Conservation (phyloP, 495 filamentous ascomycete species). For the Schizothecium vesticola region DNA sequence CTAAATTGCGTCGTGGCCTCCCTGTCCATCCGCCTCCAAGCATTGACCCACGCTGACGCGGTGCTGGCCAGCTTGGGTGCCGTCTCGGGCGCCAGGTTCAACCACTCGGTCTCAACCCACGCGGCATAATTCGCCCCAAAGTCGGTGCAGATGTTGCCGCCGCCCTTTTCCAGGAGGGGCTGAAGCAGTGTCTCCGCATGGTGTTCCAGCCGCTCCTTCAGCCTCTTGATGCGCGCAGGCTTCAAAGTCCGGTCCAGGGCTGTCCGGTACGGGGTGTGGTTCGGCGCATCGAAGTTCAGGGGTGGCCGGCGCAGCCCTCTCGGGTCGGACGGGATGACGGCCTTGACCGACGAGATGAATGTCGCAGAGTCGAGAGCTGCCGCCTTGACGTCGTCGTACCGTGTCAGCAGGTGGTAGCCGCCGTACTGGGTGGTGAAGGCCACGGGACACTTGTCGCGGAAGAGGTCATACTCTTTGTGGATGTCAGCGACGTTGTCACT, state of each 20-base stretch:
- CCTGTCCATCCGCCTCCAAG: slow-evolving; percentile 11
- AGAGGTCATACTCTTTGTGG: slow-evolving; percentile 10
- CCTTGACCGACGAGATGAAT: slow-evolving; percentile 10
- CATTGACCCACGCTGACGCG: slow-evolving; percentile 11
- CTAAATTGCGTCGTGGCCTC: slow-evolving; percentile 2
- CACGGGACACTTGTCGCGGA: slow-evolving; percentile 10
- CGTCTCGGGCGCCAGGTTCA: slow-evolving; percentile 11
- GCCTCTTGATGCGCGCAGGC: slow-evolving; percentile 6
- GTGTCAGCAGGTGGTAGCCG: slow-evolving; percentile 14
- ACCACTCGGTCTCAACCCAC: slow-evolving; percentile 13
- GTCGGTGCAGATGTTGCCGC: slow-evolving; percentile 12
- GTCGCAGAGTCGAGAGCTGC: slow-evolving; percentile 11
- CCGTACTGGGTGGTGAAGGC: slow-evolving; percentile 9
- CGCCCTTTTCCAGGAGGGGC: slow-evolving; percentile 1
- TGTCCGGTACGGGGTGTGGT: slow-evolving; percentile 10
- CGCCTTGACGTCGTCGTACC: slow-evolving; percentile 12
- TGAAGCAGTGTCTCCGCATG: slow-evolving; percentile 6
- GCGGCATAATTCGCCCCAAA: slow-evolving; percentile 10
- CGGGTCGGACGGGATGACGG: slow-evolving; percentile 12
- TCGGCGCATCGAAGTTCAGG: slow-evolving; percentile 11
- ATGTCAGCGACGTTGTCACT: slow-evolving; percentile 7
- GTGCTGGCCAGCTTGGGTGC: slow-evolving; percentile 12
- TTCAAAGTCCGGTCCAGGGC: slow-evolving; percentile 12
- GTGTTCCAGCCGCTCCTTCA: neutral
- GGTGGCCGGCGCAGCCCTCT: slow-evolving; percentile 10